phyloP scores from a whole-genome alignment of 2,329 filamentous ascomycete genomes.

The Thielaviopsis ethacetica region DNA sequence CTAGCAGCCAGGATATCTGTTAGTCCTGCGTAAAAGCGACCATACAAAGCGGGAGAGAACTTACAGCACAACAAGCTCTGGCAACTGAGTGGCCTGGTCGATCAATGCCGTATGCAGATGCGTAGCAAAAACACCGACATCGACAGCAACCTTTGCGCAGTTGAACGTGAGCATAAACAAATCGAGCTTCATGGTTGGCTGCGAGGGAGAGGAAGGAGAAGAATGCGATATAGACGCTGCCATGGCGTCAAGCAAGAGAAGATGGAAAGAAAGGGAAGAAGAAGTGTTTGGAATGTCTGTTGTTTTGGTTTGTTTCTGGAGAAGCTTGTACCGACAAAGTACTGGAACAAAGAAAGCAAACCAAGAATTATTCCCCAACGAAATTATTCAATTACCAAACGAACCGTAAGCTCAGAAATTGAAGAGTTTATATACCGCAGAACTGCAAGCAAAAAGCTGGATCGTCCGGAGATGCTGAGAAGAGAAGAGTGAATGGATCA shows the following conservation, averaged over 20 bases:
- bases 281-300: no score
- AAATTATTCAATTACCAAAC: no score
- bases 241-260: neutral
- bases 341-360: no score
- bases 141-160: slow-evolving; percentile 56
- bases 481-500: no score
- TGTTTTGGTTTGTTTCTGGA: no score
- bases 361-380: no score
- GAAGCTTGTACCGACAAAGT: no score
- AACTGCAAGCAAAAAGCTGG: no score
- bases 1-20: slow-evolving; percentile 17
- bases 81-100: slow-evolving; percentile 29
- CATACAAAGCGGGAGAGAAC: slow-evolving; percentile 16
- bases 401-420: no score
- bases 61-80: slow-evolving; percentile 41
- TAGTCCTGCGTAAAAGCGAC: neutral
- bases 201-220: neutral
- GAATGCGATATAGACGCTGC: neutral
- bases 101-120: slow-evolving; percentile 48
- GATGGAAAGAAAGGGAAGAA: no score
- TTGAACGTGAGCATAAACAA: slow-evolving; percentile 81
- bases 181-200: slow-evolving; percentile 30
- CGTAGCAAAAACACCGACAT: slow-evolving; percentile 51
- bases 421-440: no score
- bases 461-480: no score